Conservation (phyloP, 306 rosid species). For the Trifolium fragiferum region DNA sequence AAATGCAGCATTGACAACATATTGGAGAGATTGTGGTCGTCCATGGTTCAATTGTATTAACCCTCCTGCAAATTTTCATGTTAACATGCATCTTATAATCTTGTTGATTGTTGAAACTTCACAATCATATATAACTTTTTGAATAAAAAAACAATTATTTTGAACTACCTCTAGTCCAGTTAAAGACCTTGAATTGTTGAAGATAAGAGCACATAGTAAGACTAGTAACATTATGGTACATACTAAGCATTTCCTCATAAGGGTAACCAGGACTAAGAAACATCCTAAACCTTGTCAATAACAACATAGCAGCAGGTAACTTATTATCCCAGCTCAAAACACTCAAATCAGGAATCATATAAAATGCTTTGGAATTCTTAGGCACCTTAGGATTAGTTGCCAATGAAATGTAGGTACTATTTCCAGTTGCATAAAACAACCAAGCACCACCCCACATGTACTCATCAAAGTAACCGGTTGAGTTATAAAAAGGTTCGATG, state of each 20-base stretch:
- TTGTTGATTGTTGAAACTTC: no score
- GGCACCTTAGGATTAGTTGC: constrained; percentile 55
- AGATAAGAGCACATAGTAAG: constrained; percentile 79
- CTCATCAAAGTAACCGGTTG: constrained; percentile 66
- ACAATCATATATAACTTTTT: no score
- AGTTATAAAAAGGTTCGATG: constrained; percentile 58
- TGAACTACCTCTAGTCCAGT: constrained; percentile 58
- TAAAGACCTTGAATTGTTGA: constrained; percentile 49
- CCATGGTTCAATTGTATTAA: constrained; percentile 61
- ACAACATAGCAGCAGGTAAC: constrained; percentile 69
- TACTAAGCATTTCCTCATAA: constrained; percentile 59
- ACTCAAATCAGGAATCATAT: constrained; percentile 43
- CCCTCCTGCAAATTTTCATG: no score
- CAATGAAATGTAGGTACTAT: constrained; percentile 49
- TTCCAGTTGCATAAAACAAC: constrained; percentile 73
- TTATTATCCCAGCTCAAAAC: constrained; percentile 68
- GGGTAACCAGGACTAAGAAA: constrained; percentile 70
- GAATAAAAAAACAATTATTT: no score
- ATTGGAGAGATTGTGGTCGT: constrained; percentile 59
- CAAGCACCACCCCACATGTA: constrained; percentile 76
- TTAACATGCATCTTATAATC: no score
- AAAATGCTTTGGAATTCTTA: constrained; percentile 49
- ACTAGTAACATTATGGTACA: constrained; percentile 59
- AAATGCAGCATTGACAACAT: constrained; percentile 70
- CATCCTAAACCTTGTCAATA: constrained; percentile 64